Percentiles rank a stretch among this genome's conserved stretches.
These are phyloP conservation scores for Iris pallida DNA, from an alignment of 116 monocot species.

Conservation along the genomic window DNA sequence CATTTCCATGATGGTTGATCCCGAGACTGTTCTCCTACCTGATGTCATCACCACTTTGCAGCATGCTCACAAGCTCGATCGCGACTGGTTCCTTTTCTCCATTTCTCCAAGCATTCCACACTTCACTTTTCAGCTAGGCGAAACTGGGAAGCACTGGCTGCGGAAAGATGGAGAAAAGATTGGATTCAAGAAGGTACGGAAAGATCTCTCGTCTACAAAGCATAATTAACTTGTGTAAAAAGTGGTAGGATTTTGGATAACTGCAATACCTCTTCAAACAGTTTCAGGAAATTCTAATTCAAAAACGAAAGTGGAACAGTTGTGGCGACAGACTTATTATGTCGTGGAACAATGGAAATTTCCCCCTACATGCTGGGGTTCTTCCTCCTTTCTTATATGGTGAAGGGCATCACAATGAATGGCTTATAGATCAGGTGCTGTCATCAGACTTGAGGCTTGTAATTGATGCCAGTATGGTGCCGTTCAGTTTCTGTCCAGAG, in stretches of 20 bases:
- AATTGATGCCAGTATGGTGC: conserved; percentile 54
- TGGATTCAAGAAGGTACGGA: conserved; percentile 55
- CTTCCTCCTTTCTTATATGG: conserved; percentile 73
- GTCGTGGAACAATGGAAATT: conserved; percentile 65
- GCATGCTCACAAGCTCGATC: conserved; percentile 41
- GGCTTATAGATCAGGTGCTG: conserved; percentile 71
- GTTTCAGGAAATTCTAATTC: conserved; percentile 45
- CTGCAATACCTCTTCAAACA: conserved; percentile 24
- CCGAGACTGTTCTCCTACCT: conserved; percentile 72
- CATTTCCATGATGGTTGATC: conserved; percentile 72
- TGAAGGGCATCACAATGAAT: conserved; percentile 60
- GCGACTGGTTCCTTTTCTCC: conserved; percentile 80
- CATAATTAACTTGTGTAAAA: neutral
- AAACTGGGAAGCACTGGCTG: conserved; percentile 37
- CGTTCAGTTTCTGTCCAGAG: conserved; percentile 50
- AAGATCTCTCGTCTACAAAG: neutral
- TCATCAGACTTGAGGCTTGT: conserved; percentile 55
- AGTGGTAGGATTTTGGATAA: neutral
- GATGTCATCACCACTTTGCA: conserved; percentile 45
- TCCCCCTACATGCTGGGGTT: conserved; percentile 51
- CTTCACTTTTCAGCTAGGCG: conserved; percentile 48
- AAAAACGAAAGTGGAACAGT: conserved; percentile 18
- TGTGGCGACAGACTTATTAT: conserved; percentile 47
- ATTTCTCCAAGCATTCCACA: conserved; percentile 28
- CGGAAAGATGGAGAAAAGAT: conserved; percentile 35